Percentiles rank a stretch among this genome's conserved stretches.
Conservation (phyloP, 257 asterid genomes). For the Coffea canephora region DNA sequence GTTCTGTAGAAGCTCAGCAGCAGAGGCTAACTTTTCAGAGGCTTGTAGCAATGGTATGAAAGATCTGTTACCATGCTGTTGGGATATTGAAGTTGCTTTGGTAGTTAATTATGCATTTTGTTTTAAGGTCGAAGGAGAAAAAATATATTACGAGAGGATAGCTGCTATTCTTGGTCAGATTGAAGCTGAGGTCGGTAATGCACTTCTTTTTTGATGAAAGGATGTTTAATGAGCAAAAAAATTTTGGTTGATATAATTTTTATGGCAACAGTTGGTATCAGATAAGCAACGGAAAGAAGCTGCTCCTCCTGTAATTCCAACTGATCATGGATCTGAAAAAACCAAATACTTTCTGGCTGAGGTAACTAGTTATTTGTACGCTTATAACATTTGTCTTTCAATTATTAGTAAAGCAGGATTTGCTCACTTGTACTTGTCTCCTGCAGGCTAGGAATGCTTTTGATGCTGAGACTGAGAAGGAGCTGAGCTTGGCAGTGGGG, state of each 20-base stretch:
- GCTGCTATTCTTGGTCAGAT: constrained; percentile 93
- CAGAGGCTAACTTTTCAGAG: constrained; percentile 95
- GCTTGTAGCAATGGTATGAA: constrained; percentile 80
- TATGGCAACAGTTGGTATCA: constrained; percentile 64
- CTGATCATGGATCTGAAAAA: constrained; percentile 55
- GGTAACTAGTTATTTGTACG: constrained; percentile 32
- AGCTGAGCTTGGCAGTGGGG: constrained; percentile 75
- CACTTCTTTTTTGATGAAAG: background rate
- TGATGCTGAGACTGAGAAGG: constrained; percentile 76
- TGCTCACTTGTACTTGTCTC: constrained; percentile 6
- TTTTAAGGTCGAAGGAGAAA: constrained; percentile 87
- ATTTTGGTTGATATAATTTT: constrained; percentile 3
- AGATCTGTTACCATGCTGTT: constrained; percentile 12
- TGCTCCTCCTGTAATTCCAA: constrained; percentile 77
- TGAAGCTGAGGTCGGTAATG: constrained; percentile 73
- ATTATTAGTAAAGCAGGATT: constrained; percentile 6
- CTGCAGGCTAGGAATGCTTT: constrained; percentile 73
- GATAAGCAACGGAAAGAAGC: constrained; percentile 97
- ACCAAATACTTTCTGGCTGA: constrained; percentile 88
- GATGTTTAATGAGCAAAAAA: background rate
- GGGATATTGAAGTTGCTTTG: constrained; percentile 2
- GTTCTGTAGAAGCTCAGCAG: constrained; percentile 95
- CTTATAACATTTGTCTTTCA: background rate
- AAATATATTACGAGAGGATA: constrained; percentile 76
- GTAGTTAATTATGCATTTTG: background rate